A percentile compares a stretch with the other conserved stretches of the same genome.
These are phyloP conservation scores for Aspergillus baeticus DNA, from an alignment of 495 filamentous ascomycete species.

Conservation along the genomic window DNA sequence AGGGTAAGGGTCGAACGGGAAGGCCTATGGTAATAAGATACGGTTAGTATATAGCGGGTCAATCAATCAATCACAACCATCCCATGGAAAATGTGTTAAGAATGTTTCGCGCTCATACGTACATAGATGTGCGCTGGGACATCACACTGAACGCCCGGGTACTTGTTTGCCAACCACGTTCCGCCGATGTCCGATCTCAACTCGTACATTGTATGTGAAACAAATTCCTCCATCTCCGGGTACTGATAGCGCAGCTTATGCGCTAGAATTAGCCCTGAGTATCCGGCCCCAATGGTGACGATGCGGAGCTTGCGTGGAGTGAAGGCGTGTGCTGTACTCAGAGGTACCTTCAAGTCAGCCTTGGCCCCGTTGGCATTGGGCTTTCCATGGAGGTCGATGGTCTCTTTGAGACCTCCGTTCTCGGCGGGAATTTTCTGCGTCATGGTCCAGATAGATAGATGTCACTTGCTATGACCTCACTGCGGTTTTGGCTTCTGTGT, in stretches of 20 bases:
- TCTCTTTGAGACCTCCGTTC: too few species aligned
- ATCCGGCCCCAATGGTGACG: conserved; percentile 53
- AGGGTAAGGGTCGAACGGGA: conserved; percentile 59
- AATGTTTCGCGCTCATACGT: too few species aligned
- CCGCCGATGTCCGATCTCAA: conserved; percentile 45
- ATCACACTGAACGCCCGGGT: conserved; percentile 56
- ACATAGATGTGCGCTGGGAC: too few species aligned
- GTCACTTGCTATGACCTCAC: too few species aligned
- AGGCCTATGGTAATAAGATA: conserved; percentile 28
- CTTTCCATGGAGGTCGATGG: too few species aligned
- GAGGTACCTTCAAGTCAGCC: too few species aligned
- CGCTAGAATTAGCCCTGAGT: conserved; percentile 47
- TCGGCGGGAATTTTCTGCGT: too few species aligned
- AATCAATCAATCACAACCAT: not conserved
- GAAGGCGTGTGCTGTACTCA: conserved; percentile 3
- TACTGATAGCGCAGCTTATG: conserved; percentile 32
- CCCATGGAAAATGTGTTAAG: too few species aligned
- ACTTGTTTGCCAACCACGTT: conserved; percentile 50
- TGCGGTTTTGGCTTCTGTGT: too few species aligned
- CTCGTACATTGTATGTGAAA: conserved; percentile 50
- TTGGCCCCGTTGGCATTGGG: too few species aligned
- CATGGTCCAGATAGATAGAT: too few species aligned
- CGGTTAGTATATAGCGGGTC: not conserved
- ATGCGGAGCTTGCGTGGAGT: conserved; percentile 26
- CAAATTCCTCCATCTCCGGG: conserved; percentile 40